phyloP scores from a whole-genome alignment of 2,329 filamentous ascomycete species.

The Teratosphaeria zuluensis region DNA sequence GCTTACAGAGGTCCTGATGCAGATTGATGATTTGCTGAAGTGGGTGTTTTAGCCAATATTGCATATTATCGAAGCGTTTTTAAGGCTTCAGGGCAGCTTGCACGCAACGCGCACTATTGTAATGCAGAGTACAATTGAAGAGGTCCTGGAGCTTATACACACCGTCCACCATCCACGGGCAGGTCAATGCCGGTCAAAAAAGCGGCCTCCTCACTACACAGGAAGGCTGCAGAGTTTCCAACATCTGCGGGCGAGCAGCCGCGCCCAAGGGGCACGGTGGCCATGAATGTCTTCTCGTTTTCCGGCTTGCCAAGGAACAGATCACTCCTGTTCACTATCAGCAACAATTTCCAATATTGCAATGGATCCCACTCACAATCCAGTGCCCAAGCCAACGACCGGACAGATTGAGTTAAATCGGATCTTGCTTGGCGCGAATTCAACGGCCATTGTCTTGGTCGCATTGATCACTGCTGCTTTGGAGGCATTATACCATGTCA shows the following conservation, averaged over 20 bases:
- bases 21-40: background rate
- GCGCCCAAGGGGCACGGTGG: constrained; percentile 46
- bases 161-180: constrained; percentile 50
- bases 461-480: constrained; percentile 55
- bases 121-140: background rate
- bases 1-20: constrained; percentile 6
- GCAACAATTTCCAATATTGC: no score
- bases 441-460: constrained; percentile 59
- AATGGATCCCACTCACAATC: constrained; percentile 8
- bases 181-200: constrained; percentile 67
- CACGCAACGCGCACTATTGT: background rate
- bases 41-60: background rate
- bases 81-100: background rate
- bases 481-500: constrained; percentile 62
- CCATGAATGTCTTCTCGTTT: constrained; percentile 47
- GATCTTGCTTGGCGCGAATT: constrained; percentile 63
- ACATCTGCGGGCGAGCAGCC: constrained; percentile 54
- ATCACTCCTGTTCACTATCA: constrained; percentile 2
- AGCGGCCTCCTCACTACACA: constrained; percentile 60
- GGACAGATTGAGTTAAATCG: constrained; percentile 60
- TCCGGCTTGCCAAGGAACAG: constrained; percentile 52
- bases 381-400: constrained; percentile 24
- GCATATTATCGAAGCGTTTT: background rate
- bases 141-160: constrained; percentile 21
- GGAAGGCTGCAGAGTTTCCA: constrained; percentile 59